Conservation (phyloP, 805 yeast genomes). For the Cyberlindnera bimundalis region DNA sequence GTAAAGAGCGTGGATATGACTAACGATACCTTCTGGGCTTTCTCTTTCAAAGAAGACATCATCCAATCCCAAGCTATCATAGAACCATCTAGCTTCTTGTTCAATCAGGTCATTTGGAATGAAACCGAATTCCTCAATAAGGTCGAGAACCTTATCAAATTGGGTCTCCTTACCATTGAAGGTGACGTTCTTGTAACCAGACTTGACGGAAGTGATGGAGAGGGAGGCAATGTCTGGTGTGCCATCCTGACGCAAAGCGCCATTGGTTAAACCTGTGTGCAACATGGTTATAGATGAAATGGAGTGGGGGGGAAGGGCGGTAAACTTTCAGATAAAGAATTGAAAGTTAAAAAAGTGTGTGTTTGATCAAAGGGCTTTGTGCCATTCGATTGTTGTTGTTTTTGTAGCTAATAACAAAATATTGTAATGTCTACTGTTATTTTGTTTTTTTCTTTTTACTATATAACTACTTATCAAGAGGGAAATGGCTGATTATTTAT, state of each 20-base stretch:
- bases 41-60: conserved; percentile 90
- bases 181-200: conserved; percentile 72
- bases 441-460: no score
- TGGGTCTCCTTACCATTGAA: conserved; percentile 82
- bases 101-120: conserved; percentile 87
- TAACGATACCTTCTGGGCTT: conserved; percentile 71
- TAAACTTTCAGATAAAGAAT: no score
- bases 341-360: no score
- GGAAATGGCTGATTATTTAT: no score
- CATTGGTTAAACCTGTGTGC: background rate
- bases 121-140: conserved; percentile 77
- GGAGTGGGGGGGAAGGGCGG: no score
- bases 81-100: conserved; percentile 86
- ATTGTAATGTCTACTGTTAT: no score
- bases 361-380: no score
- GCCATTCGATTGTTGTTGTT: no score
- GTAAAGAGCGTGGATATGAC: conserved; percentile 83
- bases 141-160: conserved; percentile 75
- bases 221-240: conserved; percentile 38
- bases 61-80: conserved; percentile 82
- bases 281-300: background rate
- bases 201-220: conserved; percentile 38
- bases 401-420: no score
- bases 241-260: conserved; percentile 3
- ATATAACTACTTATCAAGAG: no score